Base-by-base conservation (phyloP, 192 early-diverging fungal genomes). In the Cladochytrium replicatum region DNA sequence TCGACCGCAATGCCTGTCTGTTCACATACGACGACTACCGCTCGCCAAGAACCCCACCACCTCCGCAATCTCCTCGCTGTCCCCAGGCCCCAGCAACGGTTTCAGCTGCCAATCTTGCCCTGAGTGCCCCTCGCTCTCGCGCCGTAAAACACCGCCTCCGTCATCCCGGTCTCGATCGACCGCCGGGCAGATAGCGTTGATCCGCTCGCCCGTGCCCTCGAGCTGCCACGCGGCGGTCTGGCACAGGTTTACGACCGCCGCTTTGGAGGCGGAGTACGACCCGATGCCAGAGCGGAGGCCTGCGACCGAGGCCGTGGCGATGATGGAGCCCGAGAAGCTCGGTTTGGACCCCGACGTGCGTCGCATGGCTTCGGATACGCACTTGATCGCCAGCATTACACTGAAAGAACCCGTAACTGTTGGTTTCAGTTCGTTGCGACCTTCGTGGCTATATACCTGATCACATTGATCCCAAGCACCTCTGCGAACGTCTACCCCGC, bases 181-280 rank as follows among this genome's bases (percentile, higher is more conserved):
- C 72, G 71, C n/a, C n/a, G n/a, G n/a, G 19, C 72, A 74, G 32
- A 74, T 46, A 22, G 72, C 74, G 55, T 74, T 74, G 0, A 74
- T 54, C 11, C 72, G 73, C 42, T 75, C 57, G 32, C 66, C 52
- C 2, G 58, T 72, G 7, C 67, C 48, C 4, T 38, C 45, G 28
- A 62, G 57, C 25, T 71, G 62, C 27, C 44, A 72, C 11, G 72
- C 47, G 4, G 53, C 48, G 2, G 60, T 55, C 39, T 74, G 67
- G 19, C 50, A 51, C 21, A 74, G 29, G 34, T 72, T 74, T 21
- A 76, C 58, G 1, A 75, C 57, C 69, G 73, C 72, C 29, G 72
- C 72, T 50, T 74, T 74, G 7, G 73, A 72, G 27, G 67, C 71
- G 13, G 72, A 75, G 43, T 74, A 74, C 48, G 59, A 71, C 28